phyloP scores from a whole-genome alignment of 805 yeast species.

The Spencermartinsiella europaea region DNA sequence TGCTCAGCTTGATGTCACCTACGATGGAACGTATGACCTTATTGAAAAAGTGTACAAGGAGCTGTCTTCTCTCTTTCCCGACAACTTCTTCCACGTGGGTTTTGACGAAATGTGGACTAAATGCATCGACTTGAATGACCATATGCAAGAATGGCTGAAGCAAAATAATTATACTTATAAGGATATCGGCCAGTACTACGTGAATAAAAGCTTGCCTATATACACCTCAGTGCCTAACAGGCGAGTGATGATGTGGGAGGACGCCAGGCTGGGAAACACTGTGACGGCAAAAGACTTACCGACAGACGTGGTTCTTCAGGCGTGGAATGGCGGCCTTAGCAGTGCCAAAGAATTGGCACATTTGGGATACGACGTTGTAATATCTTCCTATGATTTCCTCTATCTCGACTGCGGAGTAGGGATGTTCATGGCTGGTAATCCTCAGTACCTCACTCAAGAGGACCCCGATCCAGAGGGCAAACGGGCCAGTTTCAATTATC shows the following conservation, averaged over 20 bases:
- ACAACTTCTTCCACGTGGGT: conserved; percentile 38
- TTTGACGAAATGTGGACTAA: conserved; percentile 33
- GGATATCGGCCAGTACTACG: conserved; percentile 34
- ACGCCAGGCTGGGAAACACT: conserved; percentile 25
- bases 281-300: conserved; percentile 30
- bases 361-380: conserved; percentile 37
- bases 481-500: conserved; percentile 28
- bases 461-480: conserved; percentile 22
- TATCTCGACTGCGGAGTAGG: conserved; percentile 41
- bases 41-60: conserved; percentile 33
- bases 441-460: conserved; percentile 28
- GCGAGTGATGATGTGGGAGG: conserved; percentile 40
- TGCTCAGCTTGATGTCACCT: conserved; percentile 36
- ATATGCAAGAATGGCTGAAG: conserved; percentile 28
- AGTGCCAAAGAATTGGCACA: conserved; percentile 28
- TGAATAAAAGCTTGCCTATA: conserved; percentile 34
- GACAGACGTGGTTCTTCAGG: conserved; percentile 33
- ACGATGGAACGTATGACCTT: conserved; percentile 31
- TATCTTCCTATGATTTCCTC: conserved; percentile 31
- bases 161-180: conserved; percentile 23
- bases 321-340: conserved; percentile 29
- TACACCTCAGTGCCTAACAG: conserved; percentile 25
- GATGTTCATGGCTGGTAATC: conserved; percentile 34
- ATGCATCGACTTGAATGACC: conserved; percentile 31
- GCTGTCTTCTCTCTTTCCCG: conserved; percentile 30